phyloP scores from a whole-genome alignment of 106 monocot genomes.

The Dioscorea alata region DNA sequence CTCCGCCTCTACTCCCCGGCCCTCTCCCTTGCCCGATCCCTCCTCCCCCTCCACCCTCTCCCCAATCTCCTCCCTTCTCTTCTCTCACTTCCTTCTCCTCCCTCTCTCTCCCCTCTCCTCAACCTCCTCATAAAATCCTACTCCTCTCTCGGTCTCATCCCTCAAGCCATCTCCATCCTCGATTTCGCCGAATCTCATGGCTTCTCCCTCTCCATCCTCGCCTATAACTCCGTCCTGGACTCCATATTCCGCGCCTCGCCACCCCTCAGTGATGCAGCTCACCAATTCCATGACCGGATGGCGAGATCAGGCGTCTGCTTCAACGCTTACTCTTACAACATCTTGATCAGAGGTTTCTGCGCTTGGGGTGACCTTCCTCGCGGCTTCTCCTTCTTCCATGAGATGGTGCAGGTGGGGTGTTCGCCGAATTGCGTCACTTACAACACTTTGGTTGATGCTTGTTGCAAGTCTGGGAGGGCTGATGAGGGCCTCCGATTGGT shows the following conservation, averaged over 20 bases:
- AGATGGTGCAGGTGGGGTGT: slow-evolving; percentile 50
- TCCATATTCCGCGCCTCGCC: slow-evolving; percentile 39
- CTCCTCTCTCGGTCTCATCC: slow-evolving; percentile 26
- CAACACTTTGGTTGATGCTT: slow-evolving; percentile 59
- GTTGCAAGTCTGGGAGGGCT: slow-evolving; percentile 30
- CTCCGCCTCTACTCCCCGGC: not conserved
- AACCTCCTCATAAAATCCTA: slow-evolving; percentile 66
- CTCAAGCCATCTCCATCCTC: slow-evolving; percentile 40
- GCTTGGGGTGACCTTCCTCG: slow-evolving; percentile 29
- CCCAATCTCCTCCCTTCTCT: slow-evolving; percentile 10
- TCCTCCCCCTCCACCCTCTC: slow-evolving; percentile 18
- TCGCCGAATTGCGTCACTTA: slow-evolving; percentile 71
- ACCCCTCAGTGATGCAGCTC: not conserved
- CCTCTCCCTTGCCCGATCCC: slow-evolving; percentile 1
- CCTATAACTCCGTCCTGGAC: slow-evolving; percentile 74
- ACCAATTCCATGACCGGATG: slow-evolving; percentile 37
- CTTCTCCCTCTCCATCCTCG: slow-evolving; percentile 31
- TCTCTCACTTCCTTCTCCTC: not conserved
- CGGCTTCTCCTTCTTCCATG: slow-evolving; percentile 22
- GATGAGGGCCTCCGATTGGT: slow-evolving; percentile 31
- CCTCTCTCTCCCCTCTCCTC: slow-evolving; percentile 23
- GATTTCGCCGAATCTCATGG: slow-evolving; percentile 35
- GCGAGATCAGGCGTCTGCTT: slow-evolving; percentile 25
- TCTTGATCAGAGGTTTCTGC: slow-evolving; percentile 60
- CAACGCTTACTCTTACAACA: slow-evolving; percentile 76